These are phyloP conservation scores for Paraurostyla sp. DNA, from an alignment of 73 alveolate species.

Conservation along the genomic window DNA sequence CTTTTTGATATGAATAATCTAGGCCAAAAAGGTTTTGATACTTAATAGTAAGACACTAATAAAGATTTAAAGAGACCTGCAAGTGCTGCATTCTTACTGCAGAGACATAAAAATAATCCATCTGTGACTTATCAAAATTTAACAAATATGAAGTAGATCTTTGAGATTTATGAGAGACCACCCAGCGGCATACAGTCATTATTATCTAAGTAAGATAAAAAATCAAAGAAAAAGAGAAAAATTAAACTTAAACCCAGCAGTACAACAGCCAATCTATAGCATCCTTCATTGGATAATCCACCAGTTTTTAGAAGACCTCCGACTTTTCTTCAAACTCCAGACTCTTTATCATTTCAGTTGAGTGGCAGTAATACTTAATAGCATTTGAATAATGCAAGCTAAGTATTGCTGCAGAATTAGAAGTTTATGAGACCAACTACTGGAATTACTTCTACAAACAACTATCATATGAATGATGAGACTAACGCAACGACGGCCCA, in stretches of 20 bases:
- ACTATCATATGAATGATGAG: too few species aligned
- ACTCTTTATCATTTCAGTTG: constrained; percentile 15
- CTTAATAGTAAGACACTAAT: background rate
- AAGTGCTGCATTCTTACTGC: background rate
- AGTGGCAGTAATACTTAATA: background rate
- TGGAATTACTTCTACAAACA: too few species aligned
- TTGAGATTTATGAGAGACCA: background rate
- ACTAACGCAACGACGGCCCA: too few species aligned
- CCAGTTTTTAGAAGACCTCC: background rate
- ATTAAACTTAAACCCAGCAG: constrained; percentile 1
- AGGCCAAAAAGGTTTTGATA: too few species aligned
- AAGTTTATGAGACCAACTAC: too few species aligned
- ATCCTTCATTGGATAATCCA: background rate
- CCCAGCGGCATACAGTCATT: background rate
- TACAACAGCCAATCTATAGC: background rate
- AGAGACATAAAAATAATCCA: background rate
- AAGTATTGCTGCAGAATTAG: too few species aligned
- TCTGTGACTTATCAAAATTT: background rate
- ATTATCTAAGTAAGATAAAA: background rate
- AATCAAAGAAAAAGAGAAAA: constrained; percentile 1
- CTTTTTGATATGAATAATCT: background rate
- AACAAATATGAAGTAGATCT: background rate
- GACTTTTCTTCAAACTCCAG: background rate
- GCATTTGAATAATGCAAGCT: too few species aligned
- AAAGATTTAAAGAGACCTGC: background rate